These are phyloP conservation scores for Penicillium sp. DNA, from an alignment of 2,329 filamentous ascomycete species.

Conservation along the genomic window DNA sequence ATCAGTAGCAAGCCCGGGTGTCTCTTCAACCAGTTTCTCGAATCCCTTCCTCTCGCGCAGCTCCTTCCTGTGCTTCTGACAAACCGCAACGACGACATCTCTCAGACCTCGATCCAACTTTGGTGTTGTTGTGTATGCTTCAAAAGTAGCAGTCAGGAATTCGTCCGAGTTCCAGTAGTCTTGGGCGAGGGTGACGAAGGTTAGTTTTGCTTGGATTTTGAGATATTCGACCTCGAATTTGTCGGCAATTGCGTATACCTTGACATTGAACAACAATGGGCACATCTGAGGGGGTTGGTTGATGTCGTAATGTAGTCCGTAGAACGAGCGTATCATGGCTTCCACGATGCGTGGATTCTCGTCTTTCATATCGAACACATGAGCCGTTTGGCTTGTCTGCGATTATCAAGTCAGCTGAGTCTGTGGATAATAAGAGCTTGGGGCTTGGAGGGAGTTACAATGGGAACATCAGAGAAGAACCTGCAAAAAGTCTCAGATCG, in stretches of 20 bases:
- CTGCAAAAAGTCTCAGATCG: neutral
- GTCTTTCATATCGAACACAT: neutral
- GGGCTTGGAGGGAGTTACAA: neutral
- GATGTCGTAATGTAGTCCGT: neutral
- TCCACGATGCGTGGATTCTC: neutral
- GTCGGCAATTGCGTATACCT: neutral
- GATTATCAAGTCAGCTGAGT: neutral
- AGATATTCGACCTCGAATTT: constrained; percentile 1
- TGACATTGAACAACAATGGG: neutral
- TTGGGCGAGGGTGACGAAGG: neutral
- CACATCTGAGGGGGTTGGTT: neutral
- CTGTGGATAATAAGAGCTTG: neutral
- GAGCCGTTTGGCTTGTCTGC: neutral
- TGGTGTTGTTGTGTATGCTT: constrained; percentile 1
- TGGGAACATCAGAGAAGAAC: neutral
- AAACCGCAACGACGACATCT: constrained; percentile 2
- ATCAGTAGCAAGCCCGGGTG: neutral
- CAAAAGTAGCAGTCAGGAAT: neutral
- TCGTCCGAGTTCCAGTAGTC: neutral
- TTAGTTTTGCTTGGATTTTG: neutral
- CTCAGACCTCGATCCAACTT: constrained; percentile 4
- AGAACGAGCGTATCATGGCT: neutral
- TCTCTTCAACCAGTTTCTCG: neutral
- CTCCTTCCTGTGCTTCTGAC: neutral
- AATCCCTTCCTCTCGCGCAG: neutral